These are phyloP conservation scores for Tylopilus sp. DNA, from an alignment of 768 basidiomycete genomes.

Conservation along the genomic window DNA sequence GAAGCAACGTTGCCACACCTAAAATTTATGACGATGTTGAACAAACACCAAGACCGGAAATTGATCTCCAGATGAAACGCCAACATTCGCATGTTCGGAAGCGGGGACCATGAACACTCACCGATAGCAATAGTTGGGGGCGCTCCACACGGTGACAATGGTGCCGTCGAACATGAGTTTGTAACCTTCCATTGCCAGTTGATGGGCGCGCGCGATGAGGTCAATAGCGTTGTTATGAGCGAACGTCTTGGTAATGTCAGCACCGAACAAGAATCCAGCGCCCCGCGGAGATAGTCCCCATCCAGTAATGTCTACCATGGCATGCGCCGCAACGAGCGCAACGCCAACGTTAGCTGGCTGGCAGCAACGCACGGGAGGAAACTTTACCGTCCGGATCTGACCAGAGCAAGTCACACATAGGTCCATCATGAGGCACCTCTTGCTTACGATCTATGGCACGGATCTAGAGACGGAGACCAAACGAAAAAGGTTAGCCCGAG, in stretches of 20 bases:
- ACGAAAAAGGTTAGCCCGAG: constrained; percentile 23
- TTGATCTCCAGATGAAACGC: constrained; percentile 16
- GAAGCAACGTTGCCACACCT: constrained; percentile 97
- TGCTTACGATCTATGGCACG: constrained; percentile 93
- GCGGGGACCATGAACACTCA: constrained; percentile 38
- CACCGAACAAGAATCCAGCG: constrained; percentile 93
- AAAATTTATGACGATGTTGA: constrained; percentile 11
- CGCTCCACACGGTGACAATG: constrained; percentile 98
- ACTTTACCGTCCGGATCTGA: constrained; percentile 91
- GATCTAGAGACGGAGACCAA: constrained; percentile 51
- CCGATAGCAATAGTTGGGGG: constrained; percentile 98
- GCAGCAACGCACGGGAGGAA: constrained; percentile 7
- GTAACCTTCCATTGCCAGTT: constrained; percentile 96
- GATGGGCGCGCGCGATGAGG: constrained; percentile 95
- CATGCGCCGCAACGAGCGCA: constrained; percentile 12
- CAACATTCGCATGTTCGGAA: constrained; percentile 13
- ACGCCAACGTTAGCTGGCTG: constrained; percentile 19
- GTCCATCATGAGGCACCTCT: constrained; percentile 97
- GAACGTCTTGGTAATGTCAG: constrained; percentile 86
- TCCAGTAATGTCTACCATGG: constrained; percentile 69
- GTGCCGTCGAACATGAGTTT: constrained; percentile 95
- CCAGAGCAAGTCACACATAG: constrained; percentile 99
- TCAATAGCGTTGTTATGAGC: constrained; percentile 90
- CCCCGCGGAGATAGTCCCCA: constrained; percentile 99
- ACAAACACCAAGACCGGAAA: constrained; percentile 23